phyloP scores from a whole-genome alignment of 2,329 filamentous ascomycete species.

The Epichloe coenophiala region DNA sequence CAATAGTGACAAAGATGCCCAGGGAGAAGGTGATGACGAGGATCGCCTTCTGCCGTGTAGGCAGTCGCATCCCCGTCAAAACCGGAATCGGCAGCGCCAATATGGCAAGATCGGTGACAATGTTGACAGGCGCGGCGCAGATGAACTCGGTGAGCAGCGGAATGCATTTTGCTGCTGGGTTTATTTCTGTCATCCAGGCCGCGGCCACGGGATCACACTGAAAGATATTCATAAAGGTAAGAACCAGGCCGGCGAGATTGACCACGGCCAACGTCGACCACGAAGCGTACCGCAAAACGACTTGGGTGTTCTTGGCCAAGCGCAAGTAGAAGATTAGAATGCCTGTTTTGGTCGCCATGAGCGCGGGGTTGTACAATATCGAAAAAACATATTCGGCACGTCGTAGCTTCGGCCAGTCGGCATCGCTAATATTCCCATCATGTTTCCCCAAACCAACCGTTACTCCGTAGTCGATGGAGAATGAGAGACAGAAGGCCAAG shows the following conservation, averaged over 20 bases:
- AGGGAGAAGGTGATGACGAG: constrained; percentile 75
- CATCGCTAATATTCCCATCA: constrained; percentile 42
- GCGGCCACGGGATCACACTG: constrained; percentile 68
- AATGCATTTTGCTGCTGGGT: constrained; percentile 31
- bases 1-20: constrained; percentile 74
- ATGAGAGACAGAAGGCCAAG: constrained; percentile 52
- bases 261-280: constrained; percentile 66
- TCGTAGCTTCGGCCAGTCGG: constrained; percentile 39
- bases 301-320: constrained; percentile 63
- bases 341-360: constrained; percentile 89
- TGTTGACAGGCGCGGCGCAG: constrained; percentile 76
- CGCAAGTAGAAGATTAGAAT: constrained; percentile 83
- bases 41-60: constrained; percentile 75
- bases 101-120: constrained; percentile 80
- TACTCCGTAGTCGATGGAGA: constrained; percentile 52
- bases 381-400: constrained; percentile 51
- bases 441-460: constrained; percentile 54
- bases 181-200: constrained; percentile 39
- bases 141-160: constrained; percentile 50
- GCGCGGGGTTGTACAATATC: constrained; percentile 63
- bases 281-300: constrained; percentile 68
- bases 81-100: constrained; percentile 81
- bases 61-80: constrained; percentile 72
- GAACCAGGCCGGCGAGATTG: constrained; percentile 61
- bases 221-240: constrained; percentile 79